A percentile compares a stretch with the other conserved stretches of the same genome.
Evolutionary conservation across 2,329 filamentous ascomycete genomes (phyloP).

Genomic region (Paramyrothecium roridum): DNA sequence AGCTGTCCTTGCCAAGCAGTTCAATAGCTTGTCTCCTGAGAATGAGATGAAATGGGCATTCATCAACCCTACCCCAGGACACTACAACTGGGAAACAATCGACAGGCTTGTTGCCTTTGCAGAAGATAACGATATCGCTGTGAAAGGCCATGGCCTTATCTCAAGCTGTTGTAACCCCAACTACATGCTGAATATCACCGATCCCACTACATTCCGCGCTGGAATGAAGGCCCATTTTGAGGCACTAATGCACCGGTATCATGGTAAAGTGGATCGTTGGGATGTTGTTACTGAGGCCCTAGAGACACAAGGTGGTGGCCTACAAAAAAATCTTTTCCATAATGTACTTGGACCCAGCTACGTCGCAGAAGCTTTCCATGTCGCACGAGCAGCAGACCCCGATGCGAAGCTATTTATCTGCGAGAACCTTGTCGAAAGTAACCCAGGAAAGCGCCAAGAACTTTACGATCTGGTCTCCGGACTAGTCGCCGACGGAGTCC

Average conservation of each 20-base stretch:
- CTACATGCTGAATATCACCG: not conserved
- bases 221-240: not conserved
- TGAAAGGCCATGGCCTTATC: not conserved
- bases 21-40: not conserved
- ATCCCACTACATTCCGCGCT: not conserved
- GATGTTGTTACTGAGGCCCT: not conserved
- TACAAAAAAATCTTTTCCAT: not conserved
- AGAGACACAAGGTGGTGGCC: not conserved
- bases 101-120: not conserved
- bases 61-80: not conserved
- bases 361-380: not conserved
- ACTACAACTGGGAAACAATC: not conserved
- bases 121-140: not conserved
- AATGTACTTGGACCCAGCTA: not conserved
- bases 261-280: not conserved
- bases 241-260: not conserved
- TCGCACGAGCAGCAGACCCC: not conserved
- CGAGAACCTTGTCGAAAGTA: not conserved
- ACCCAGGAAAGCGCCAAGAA: not conserved
- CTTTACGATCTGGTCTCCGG: not conserved
- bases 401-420: not conserved
- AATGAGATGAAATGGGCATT: not conserved
- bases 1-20: not conserved
- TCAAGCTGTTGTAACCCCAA: not conserved
- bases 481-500: not conserved